phyloP scores from a whole-genome alignment of 495 filamentous ascomycete species.

The Hyaloscypha finlandica region DNA sequence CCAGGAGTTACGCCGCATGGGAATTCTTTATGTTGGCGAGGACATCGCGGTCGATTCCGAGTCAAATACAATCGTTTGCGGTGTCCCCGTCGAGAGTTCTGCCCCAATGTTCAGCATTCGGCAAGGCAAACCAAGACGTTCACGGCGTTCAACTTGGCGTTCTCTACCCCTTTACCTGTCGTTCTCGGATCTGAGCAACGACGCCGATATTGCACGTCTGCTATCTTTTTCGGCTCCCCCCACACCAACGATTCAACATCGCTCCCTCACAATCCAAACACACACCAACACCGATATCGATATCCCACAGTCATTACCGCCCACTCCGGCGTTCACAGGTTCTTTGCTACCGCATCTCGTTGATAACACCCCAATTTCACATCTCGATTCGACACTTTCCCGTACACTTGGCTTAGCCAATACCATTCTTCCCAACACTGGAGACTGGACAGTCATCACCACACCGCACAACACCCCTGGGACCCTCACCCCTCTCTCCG shows the following conservation, averaged over 20 bases:
- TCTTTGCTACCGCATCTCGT: constrained; percentile 8
- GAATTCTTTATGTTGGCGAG: constrained; percentile 27
- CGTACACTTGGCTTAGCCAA: too few relatives aligned
- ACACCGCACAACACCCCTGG: constrained; percentile 4
- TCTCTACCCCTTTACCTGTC: constrained; percentile 27
- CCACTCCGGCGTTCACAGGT: constrained; percentile 17
- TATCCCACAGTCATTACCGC: constrained; percentile 34
- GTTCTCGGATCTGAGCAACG: constrained; percentile 25
- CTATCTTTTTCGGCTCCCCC: constrained; percentile 9
- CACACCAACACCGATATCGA: constrained; percentile 10
- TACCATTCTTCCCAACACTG: constrained; percentile 1
- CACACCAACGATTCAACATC: constrained; percentile 32
- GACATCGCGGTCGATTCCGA: constrained; percentile 15
- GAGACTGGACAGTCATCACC: constrained; percentile 32
- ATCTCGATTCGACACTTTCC: background rate
- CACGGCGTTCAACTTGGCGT: constrained; percentile 10
- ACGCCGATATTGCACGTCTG: constrained; percentile 23
- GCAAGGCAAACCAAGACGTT: constrained; percentile 15
- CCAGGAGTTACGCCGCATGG: constrained; percentile 30
- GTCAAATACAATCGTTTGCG: constrained; percentile 12
- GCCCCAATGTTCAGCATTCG: constrained; percentile 22
- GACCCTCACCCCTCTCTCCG: constrained; percentile 22
- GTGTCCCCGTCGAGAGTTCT: constrained; percentile 12
- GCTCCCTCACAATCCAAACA: background rate
- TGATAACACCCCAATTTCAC: constrained; percentile 11